Evolutionary conservation across 169 alveolate genomes (phyloP).

Genomic region (Sarcocystis neurona): DNA sequence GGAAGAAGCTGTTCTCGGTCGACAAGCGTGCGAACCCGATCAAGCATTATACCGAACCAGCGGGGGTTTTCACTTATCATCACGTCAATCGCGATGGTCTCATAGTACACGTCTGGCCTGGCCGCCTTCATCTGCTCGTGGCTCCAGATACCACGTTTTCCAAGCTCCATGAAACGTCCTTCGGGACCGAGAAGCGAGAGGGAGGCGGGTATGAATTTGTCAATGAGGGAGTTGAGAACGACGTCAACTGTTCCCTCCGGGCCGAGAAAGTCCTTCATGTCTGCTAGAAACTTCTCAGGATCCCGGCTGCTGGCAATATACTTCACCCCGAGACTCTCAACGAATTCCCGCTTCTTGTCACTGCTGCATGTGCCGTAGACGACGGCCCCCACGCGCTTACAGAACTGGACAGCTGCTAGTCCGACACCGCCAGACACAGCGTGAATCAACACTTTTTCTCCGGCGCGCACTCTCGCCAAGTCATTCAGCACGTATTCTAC

Average conservation of each 20-base stretch:
- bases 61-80: slow-evolving; percentile 68
- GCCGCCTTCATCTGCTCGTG: slow-evolving; percentile 55
- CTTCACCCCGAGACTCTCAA: slow-evolving; percentile 64
- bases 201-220: slow-evolving; percentile 65
- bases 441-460: slow-evolving; percentile 69
- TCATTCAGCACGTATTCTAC: slow-evolving; percentile 74
- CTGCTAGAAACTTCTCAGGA: slow-evolving; percentile 65
- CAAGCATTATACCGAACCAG: slow-evolving; percentile 65
- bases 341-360: slow-evolving; percentile 66
- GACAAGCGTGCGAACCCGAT: slow-evolving; percentile 40
- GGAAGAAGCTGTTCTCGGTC: slow-evolving; percentile 52
- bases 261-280: slow-evolving; percentile 44
- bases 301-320: slow-evolving; percentile 70
- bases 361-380: slow-evolving; percentile 74
- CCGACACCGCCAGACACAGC: slow-evolving; percentile 79
- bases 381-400: slow-evolving; percentile 72
- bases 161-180: slow-evolving; percentile 77
- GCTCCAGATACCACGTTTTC: slow-evolving; percentile 72
- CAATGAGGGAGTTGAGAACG: slow-evolving; percentile 71
- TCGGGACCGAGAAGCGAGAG: slow-evolving; percentile 58
- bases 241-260: slow-evolving; percentile 64
- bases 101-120: slow-evolving; percentile 66
- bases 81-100: slow-evolving; percentile 64
- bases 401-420: slow-evolving; percentile 71
- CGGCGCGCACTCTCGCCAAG: slow-evolving; percentile 69